Percentiles rank a stretch among this genome's conserved stretches.
Evolutionary conservation across 2,329 filamentous ascomycete species (phyloP).

Genomic region (Alternaria sp.): DNA sequence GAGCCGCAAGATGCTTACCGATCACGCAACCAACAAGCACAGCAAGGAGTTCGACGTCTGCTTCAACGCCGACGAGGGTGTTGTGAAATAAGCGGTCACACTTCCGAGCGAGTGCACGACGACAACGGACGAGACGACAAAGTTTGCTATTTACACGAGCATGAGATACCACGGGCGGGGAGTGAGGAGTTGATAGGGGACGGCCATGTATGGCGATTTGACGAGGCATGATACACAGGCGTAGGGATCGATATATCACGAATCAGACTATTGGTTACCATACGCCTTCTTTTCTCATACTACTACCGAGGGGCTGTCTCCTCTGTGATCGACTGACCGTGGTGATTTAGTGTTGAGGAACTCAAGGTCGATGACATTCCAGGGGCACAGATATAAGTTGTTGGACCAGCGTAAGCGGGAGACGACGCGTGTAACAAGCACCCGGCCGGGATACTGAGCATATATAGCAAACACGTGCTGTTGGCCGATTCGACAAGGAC

Average conservation of each 20-base stretch:
- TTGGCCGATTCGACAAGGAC: not conserved
- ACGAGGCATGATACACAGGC: constrained; percentile 4
- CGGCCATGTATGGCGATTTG: constrained; percentile 1
- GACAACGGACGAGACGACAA: constrained; percentile 2
- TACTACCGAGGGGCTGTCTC: not conserved
- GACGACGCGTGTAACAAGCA: not conserved
- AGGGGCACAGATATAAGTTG: not conserved
- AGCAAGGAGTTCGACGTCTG: constrained; percentile 74
- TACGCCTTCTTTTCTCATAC: not conserved
- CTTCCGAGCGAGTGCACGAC: not conserved
- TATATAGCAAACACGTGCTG: not conserved
- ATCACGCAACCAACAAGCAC: constrained; percentile 80
- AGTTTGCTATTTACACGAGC: constrained; percentile 20
- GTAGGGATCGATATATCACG: constrained; percentile 4
- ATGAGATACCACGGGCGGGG: constrained; percentile 31
- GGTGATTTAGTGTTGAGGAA: not conserved
- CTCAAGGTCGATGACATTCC: not conserved
- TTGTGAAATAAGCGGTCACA: constrained; percentile 28
- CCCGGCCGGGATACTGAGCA: not conserved
- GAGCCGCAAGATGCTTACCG: constrained; percentile 71
- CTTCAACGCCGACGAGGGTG: constrained; percentile 58
- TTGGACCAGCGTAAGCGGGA: not conserved
- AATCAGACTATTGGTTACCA: not conserved
- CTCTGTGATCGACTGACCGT: not conserved
- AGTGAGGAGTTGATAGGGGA: constrained; percentile 14